Evolutionary conservation across 768 basidiomycete genomes (phyloP), one percentile per base, ranked within the genome.

Genomic region (Pleurotus giganteus): DNA sequence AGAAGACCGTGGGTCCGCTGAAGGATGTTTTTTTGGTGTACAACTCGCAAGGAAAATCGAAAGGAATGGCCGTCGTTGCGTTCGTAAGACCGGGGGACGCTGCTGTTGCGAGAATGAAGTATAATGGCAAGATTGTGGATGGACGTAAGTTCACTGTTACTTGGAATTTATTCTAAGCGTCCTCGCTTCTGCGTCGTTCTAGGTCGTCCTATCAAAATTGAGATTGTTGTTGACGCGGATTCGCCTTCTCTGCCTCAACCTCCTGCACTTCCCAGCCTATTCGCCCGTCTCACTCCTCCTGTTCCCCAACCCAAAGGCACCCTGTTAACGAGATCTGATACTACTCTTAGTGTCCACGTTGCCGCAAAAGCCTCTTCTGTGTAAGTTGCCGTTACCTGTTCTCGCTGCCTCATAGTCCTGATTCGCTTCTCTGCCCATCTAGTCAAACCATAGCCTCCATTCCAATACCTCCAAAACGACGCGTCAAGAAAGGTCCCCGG

Each of bases 41-140:
- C 72, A 91, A 91, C 66, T 83, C 81, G 2, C 84, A 89, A 61
- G 89, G 83, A 0, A 77, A 75, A 52, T 87, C 88, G 42, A 90
- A 88, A 63, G 89, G 89, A 17, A 90, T 91, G 88, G 89, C 89
- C 2, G 67, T 91, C 12, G 85, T 91, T 2, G 62, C 73, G 0
- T 91, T 91, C 62, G 78, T 83, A 60, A 78, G 84, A 28, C 58
- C 78, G 6, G 82, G 76, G 1, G 86, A 89, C 67, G 89, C 89
- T 6, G 70, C 65, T 1, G 58, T 81, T 36, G 89, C 89, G 7
- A 79, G 80, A 34, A 65, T 73, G 23, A 90, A 88, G 69, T 91
- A 88, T 61, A 75, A 91, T 60, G 87, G 87, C 42, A 88, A 88
- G 70, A 79, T 89, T 47, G 82, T 91, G 19, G 89, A 91, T 62